Percentiles rank a stretch among this genome's conserved stretches.
phyloP scores from a whole-genome alignment of 495 filamentous ascomycete species.

The Hypomontagnella monticulosa region DNA sequence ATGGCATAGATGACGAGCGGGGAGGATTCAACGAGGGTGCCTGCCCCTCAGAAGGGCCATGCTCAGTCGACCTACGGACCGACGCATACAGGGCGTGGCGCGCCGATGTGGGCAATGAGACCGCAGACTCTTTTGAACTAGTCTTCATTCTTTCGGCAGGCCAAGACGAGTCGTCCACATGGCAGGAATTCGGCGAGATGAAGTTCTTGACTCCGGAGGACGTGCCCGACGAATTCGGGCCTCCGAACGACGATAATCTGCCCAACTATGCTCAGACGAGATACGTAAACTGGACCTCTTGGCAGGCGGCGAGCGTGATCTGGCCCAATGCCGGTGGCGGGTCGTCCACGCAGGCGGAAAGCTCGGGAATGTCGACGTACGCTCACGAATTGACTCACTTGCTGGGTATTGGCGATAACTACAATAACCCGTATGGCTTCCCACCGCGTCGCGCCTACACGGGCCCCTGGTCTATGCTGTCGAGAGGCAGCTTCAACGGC shows the following conservation, averaged over 20 bases:
- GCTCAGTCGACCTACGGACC: conserved; percentile 50
- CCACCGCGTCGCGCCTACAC: conserved; percentile 52
- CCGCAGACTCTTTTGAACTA: conserved; percentile 48
- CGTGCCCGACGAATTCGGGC: conserved; percentile 52
- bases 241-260: conserved; percentile 44
- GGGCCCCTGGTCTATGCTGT: conserved; percentile 54
- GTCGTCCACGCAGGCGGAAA: conserved; percentile 55
- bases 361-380: conserved; percentile 54
- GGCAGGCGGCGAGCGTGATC: conserved; percentile 49
- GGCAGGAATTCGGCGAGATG: conserved; percentile 59
- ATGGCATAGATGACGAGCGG: conserved; percentile 49
- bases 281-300: conserved; percentile 55
- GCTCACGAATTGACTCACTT: conserved; percentile 55
- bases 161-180: conserved; percentile 56
- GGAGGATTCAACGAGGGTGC: conserved; percentile 48
- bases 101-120: conserved; percentile 50
- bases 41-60: conserved; percentile 45
- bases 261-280: conserved; percentile 51
- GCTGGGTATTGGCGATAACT: conserved; percentile 55
- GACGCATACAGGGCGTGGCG: conserved; percentile 54
- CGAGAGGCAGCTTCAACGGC: conserved; percentile 54
- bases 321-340: conserved; percentile 56
- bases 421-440: conserved; percentile 53
- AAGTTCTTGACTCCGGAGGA: conserved; percentile 49
- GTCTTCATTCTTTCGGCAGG: conserved; percentile 56